Conservation (phyloP, 805 yeast species). For the Metschnikowia amazonensis region DNA sequence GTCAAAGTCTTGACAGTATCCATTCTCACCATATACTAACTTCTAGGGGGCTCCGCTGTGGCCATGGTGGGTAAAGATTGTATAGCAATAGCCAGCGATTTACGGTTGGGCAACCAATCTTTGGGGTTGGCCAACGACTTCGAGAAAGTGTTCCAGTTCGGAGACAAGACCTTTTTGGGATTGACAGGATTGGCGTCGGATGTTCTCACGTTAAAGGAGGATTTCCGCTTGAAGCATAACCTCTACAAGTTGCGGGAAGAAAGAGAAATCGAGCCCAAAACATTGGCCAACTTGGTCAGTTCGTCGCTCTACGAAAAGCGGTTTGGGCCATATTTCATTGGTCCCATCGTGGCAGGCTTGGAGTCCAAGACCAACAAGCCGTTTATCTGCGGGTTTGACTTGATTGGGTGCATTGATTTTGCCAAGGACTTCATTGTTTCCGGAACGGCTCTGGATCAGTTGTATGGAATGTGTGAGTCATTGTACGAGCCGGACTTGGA, state of each 20-base stretch:
- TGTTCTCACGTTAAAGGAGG: slow-evolving; percentile 79
- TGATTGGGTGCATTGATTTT: slow-evolving; percentile 93
- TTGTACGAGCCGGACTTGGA: slow-evolving; percentile 90
- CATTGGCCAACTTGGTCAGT: slow-evolving; percentile 89
- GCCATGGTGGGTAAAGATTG: slow-evolving; percentile 99
- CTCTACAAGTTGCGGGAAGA: slow-evolving; percentile 89
- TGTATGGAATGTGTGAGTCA: slow-evolving; percentile 98
- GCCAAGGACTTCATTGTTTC: slow-evolving; percentile 92
- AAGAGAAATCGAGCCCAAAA: slow-evolving; percentile 85
- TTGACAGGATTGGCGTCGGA: slow-evolving; percentile 95
- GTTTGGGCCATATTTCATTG: slow-evolving; percentile 94
- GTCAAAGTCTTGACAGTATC: no score
- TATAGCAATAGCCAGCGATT: slow-evolving; percentile 94
- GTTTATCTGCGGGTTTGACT: slow-evolving; percentile 91
- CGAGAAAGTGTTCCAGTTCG: slow-evolving; percentile 85
- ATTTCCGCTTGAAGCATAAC: slow-evolving; percentile 80
- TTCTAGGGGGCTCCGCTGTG: slow-evolving; percentile 85
- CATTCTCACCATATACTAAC: slow-evolving; percentile 9
- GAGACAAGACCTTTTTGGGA: slow-evolving; percentile 77
- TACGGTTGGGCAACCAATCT: slow-evolving; percentile 90
- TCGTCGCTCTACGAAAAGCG: slow-evolving; percentile 86
- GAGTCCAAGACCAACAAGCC: slow-evolving; percentile 80
- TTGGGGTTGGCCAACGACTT: slow-evolving; percentile 89
- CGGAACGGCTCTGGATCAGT: slow-evolving; percentile 96
- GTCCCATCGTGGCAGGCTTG: slow-evolving; percentile 95